These are phyloP conservation scores for Amesomyces nigricolor DNA, from an alignment of 2,329 filamentous ascomycete genomes.

Conservation along the genomic window DNA sequence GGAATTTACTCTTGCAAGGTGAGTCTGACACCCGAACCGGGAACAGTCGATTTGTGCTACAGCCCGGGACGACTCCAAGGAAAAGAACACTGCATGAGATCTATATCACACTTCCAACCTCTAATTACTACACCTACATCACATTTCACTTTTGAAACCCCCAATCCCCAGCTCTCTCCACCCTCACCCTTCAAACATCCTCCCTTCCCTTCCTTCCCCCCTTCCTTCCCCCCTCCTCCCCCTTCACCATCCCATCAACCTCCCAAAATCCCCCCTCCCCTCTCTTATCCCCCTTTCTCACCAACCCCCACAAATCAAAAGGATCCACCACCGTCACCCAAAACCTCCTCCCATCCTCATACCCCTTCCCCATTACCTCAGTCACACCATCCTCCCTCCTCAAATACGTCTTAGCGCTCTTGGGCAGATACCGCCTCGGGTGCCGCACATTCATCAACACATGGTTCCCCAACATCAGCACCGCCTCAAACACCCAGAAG, in stretches of 20 bases:
- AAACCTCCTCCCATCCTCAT: conserved; percentile 41
- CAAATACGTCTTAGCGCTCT: conserved; percentile 45
- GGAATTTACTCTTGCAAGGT: too few relatives aligned
- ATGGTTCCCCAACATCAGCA: conserved; percentile 46
- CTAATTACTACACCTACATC: too few relatives aligned
- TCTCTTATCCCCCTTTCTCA: conserved; percentile 23
- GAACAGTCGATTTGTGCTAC: too few relatives aligned
- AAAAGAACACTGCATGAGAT: too few relatives aligned
- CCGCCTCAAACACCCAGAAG: conserved; percentile 54
- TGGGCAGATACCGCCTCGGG: conserved; percentile 46
- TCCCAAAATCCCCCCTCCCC: conserved; percentile 26
- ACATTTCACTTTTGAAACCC: too few relatives aligned
- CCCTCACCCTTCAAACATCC: too few relatives aligned
- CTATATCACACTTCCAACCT: too few relatives aligned
- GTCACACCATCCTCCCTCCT: conserved; percentile 42
- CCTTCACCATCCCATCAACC: conserved; percentile 7
- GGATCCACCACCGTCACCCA: conserved; percentile 38
- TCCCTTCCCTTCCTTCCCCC: not conserved
- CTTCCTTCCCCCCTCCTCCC: not conserved
- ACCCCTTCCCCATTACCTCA: conserved; percentile 45
- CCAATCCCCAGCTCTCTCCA: too few relatives aligned
- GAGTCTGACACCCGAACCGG: too few relatives aligned
- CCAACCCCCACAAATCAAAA: conserved; percentile 27
- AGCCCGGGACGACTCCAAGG: too few relatives aligned
- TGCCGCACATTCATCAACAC: conserved; percentile 45